Conservation (phyloP, 2,329 filamentous ascomycete species). For the Pseudonectria buxi region DNA sequence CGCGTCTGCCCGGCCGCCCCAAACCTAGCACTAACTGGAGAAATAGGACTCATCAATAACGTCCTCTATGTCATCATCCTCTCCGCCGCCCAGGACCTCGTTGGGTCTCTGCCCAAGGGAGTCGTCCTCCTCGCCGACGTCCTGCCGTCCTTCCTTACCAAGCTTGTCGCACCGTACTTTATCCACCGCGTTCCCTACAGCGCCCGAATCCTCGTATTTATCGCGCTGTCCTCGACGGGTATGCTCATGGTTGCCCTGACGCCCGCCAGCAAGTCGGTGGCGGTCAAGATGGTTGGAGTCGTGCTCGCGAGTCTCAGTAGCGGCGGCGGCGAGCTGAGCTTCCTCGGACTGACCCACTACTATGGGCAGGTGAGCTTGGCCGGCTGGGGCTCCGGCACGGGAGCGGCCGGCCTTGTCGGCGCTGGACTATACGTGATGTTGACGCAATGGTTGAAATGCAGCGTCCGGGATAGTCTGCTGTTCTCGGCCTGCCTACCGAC, state of each 20-base stretch:
- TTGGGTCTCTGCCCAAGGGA: slow-evolving; percentile 85
- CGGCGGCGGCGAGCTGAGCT: slow-evolving; percentile 84
- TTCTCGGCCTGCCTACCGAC: slow-evolving; percentile 71
- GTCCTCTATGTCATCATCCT: slow-evolving; percentile 97
- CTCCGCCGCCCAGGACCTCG: slow-evolving; percentile 89
- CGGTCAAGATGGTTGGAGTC: slow-evolving; percentile 73
- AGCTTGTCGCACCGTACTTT: slow-evolving; percentile 86
- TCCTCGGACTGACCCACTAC: slow-evolving; percentile 85
- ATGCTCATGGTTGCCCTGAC: slow-evolving; percentile 87
- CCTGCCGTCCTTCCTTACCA: slow-evolving; percentile 79
- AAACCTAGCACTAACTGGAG: slow-evolving; percentile 5
- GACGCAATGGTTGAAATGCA: slow-evolving; percentile 72
- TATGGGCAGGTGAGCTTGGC: slow-evolving; percentile 84
- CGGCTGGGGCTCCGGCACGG: slow-evolving; percentile 88
- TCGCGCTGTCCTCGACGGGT: slow-evolving; percentile 66
- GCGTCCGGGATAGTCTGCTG: slow-evolving; percentile 67
- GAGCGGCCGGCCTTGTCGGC: slow-evolving; percentile 79
- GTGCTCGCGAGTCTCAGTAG: slow-evolving; percentile 78
- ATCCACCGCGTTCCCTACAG: slow-evolving; percentile 82
- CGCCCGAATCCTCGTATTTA: slow-evolving; percentile 67
- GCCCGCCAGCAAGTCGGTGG: slow-evolving; percentile 57
- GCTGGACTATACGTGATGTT: slow-evolving; percentile 82
- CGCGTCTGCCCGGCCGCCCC: neutral
- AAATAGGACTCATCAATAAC: slow-evolving; percentile 68
- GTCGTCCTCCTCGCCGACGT: slow-evolving; percentile 91